These are phyloP conservation scores for Polytrichum formosum DNA, from an alignment of 225 moss, liverwort and hornwort genomes.

Conservation along the genomic window DNA sequence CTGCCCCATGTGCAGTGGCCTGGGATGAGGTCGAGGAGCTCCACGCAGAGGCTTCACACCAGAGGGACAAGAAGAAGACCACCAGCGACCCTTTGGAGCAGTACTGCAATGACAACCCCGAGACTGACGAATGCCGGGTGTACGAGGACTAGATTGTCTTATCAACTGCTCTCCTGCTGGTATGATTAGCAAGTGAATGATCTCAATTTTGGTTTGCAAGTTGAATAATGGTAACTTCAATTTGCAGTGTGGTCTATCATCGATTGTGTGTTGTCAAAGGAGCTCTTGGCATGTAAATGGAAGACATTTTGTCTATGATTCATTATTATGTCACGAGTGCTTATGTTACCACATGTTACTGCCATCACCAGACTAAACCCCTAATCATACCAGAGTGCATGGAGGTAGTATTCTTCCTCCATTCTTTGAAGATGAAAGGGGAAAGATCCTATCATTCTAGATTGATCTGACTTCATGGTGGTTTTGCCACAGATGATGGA, in stretches of 20 bases:
- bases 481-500: neutral
- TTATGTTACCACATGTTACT: no score
- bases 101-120: constrained; percentile 48
- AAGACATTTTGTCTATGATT: no score
- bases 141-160: constrained; percentile 45
- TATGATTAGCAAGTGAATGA: neutral
- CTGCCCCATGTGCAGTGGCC: constrained; percentile 47
- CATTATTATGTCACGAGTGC: no score
- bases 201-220: no score
- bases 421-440: neutral
- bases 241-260: no score
- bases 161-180: neutral
- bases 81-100: constrained; percentile 39
- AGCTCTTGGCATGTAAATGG: no score
- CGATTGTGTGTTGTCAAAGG: no score
- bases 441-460: neutral
- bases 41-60: constrained; percentile 29
- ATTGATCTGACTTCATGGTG: neutral
- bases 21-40: constrained; percentile 65
- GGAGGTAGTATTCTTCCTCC: no score
- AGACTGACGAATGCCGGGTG: constrained; percentile 55
- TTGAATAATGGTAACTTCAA: no score
- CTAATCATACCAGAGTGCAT: no score
- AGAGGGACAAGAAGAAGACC: constrained; percentile 13
- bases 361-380: no score